phyloP scores from a whole-genome alignment of 805 yeast genomes.

The Sporopachydermia quercuum region DNA sequence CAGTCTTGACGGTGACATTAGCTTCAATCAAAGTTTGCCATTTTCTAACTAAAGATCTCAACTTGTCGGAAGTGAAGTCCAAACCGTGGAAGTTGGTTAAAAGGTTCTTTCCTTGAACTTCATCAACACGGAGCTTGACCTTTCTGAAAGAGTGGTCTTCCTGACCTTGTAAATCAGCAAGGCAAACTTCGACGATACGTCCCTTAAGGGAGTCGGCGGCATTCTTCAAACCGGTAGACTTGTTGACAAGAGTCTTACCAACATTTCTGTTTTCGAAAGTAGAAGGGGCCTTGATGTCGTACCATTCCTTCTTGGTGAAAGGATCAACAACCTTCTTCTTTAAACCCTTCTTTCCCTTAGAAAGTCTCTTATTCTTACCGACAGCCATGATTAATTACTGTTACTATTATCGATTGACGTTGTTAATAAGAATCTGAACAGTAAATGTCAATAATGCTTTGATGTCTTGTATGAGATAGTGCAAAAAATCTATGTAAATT shows the following conservation, averaged over 20 bases:
- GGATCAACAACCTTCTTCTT: conserved; percentile 99
- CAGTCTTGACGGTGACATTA: conserved; percentile 93
- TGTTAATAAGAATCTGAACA: too few species aligned
- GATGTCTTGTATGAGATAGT: too few species aligned
- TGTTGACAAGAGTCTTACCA: conserved; percentile 97
- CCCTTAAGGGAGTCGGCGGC: conserved; percentile 98
- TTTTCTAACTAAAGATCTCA: conserved; percentile 95
- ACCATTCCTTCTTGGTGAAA: conserved; percentile 99
- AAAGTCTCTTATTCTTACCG: conserved; percentile 75
- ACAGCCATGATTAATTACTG: conserved; percentile 41
- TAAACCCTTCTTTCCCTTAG: conserved; percentile 88
- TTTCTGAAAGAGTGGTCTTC: conserved; percentile 98
- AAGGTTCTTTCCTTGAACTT: conserved; percentile 97
- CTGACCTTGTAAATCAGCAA: conserved; percentile 96
- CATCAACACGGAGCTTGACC: conserved; percentile 94
- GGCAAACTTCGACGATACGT: conserved; percentile 88
- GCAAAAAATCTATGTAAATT: too few species aligned
- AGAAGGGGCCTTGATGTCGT: conserved; percentile 96
- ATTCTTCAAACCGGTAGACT: conserved; percentile 93
- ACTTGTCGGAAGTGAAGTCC: conserved; percentile 95
- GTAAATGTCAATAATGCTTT: too few species aligned
- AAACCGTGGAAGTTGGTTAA: conserved; percentile 99
- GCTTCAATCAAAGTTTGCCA: conserved; percentile 99
- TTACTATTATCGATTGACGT: conserved; percentile 1
- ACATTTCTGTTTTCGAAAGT: conserved; percentile 97